Percentiles rank a stretch among this genome's conserved stretches.
These are phyloP conservation scores for Auricularia cornea DNA, from an alignment of 768 basidiomycete species.

Conservation along the genomic window DNA sequence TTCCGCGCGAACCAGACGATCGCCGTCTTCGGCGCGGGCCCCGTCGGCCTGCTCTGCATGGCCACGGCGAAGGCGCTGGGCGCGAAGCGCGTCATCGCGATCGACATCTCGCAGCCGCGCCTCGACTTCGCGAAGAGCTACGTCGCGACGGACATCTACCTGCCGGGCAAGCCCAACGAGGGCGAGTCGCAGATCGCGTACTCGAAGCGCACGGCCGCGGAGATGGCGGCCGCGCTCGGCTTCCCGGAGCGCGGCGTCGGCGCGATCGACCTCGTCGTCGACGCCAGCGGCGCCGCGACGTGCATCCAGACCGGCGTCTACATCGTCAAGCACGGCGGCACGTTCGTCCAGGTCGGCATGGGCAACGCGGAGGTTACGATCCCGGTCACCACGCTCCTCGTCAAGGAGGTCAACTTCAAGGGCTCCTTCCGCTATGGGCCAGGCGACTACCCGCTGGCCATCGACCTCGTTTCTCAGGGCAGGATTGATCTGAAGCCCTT, in stretches of 20 bases:
- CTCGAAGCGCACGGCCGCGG: slow-evolving; percentile 60
- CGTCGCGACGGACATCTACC: slow-evolving; percentile 69
- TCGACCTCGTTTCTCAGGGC: slow-evolving; percentile 73
- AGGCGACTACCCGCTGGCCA: slow-evolving; percentile 78
- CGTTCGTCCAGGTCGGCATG: slow-evolving; percentile 65
- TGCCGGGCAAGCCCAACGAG: slow-evolving; percentile 47
- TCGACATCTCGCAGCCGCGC: slow-evolving; percentile 68
- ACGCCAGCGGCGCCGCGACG: slow-evolving; percentile 88
- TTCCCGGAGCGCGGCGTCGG: slow-evolving; percentile 63
- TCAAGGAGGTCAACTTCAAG: slow-evolving; percentile 73
- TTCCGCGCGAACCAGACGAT: slow-evolving; percentile 70
- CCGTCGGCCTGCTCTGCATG: slow-evolving; percentile 81
- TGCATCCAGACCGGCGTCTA: slow-evolving; percentile 70
- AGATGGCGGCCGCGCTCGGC: slow-evolving; percentile 55
- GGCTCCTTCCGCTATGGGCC: slow-evolving; percentile 92
- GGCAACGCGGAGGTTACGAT: slow-evolving; percentile 69
- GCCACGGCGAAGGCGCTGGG: slow-evolving; percentile 91
- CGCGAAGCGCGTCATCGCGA: slow-evolving; percentile 72
- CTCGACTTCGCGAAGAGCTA: slow-evolving; percentile 85
- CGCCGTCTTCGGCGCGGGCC: slow-evolving; percentile 81
- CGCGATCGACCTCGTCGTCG: slow-evolving; percentile 78
- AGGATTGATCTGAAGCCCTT: slow-evolving; percentile 81
- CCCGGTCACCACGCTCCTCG: slow-evolving; percentile 51
- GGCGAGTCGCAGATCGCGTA: slow-evolving; percentile 65
- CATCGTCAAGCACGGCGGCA: slow-evolving; percentile 17